Percentiles rank a stretch among this genome's conserved stretches.
These are phyloP conservation scores for Dalbergia cultrata DNA, from an alignment of 306 rosid genomes.

Conservation along the genomic window DNA sequence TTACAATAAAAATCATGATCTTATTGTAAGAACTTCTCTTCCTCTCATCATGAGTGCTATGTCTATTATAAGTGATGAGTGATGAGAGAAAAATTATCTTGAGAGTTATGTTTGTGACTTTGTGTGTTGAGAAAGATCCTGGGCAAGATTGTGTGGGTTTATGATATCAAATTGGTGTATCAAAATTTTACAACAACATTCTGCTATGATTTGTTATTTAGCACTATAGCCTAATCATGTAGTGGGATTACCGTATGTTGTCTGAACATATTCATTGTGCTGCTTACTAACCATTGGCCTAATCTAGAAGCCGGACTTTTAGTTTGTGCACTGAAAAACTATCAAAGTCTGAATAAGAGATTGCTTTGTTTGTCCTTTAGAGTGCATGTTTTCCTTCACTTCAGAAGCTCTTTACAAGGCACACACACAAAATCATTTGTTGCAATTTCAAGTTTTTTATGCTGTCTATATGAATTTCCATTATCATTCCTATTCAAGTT, in stretches of 20 bases:
- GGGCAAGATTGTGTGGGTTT: too few species aligned
- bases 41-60: too few species aligned
- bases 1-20: too few species aligned
- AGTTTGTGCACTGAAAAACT: slow-evolving; percentile 19
- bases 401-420: background rate
- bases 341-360: background rate
- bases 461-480: background rate
- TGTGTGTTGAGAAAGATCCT: too few species aligned
- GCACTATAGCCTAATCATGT: background rate
- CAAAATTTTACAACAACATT: too few species aligned
- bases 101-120: too few species aligned
- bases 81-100: too few species aligned
- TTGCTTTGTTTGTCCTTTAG: background rate
- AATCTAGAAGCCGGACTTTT: slow-evolving; percentile 4
- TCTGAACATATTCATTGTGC: slow-evolving; percentile 2
- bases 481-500: background rate
- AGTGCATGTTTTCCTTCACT: slow-evolving; percentile 3
- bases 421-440: slow-evolving; percentile 9
- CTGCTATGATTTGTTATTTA: slow-evolving; percentile 16
- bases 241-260: background rate
- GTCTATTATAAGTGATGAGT: too few species aligned
- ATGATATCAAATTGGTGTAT: too few species aligned
- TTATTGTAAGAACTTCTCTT: too few species aligned
- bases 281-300: slow-evolving; percentile 2
- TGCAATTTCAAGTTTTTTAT: slow-evolving; percentile 20